Conservation (phyloP, 139 green algal species). For the Chlorella sp. region DNA sequence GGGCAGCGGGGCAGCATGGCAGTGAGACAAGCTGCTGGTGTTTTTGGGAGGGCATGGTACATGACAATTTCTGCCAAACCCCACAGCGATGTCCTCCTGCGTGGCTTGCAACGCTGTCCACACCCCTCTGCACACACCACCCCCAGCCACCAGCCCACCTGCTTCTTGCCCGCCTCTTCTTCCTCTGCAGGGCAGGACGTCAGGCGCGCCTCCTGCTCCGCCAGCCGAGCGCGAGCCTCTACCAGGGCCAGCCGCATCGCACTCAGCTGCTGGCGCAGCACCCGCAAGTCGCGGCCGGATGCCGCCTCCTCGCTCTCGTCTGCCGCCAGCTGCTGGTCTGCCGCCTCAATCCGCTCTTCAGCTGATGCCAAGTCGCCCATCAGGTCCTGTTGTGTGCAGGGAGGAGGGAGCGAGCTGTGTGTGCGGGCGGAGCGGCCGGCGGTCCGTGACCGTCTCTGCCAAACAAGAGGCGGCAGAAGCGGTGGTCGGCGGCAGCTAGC, state of each 20-base stretch:
- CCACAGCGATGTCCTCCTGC: too few species aligned
- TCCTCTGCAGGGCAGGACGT: not conserved
- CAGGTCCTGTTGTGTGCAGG: not conserved
- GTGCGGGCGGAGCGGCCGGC: too few species aligned
- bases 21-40: too few species aligned
- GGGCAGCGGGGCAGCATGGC: too few species aligned
- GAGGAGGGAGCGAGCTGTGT: too few species aligned
- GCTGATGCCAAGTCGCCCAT: not conserved
- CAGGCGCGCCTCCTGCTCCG: not conserved
- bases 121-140: not conserved
- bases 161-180: not conserved
- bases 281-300: not conserved
- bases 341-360: not conserved
- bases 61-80: too few species aligned
- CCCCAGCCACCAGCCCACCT: not conserved
- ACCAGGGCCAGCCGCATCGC: not conserved
- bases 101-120: too few species aligned
- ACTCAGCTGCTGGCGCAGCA: constrained; percentile 5
- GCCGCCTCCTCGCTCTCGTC: not conserved
- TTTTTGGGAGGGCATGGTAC: too few species aligned
- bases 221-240: not conserved
- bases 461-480: too few species aligned
- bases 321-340: not conserved
- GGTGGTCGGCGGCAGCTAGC: not conserved
- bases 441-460: too few species aligned